Base-by-base conservation (phyloP, 2,329 filamentous ascomycete species). In the Arthrinium puccinioides region DNA sequence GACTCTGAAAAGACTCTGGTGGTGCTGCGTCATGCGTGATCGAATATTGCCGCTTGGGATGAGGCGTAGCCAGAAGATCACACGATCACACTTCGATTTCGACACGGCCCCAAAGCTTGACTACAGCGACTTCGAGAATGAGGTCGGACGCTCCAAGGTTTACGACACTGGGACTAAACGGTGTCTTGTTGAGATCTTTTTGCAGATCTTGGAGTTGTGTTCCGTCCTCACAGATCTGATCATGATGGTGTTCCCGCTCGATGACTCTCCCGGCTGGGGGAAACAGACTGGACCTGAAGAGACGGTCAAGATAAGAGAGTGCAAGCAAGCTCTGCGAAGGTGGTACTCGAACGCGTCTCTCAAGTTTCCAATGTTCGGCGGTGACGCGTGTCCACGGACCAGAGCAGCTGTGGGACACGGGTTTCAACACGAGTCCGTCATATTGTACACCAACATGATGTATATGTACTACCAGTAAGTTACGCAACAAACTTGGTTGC, bases 11-110 rank as follows among this genome's bases (percentile, higher is more conserved):
- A 58, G 70, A 2, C 51, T 76, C 7, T 74, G 70, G 70, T 75
- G 71, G 70, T 70, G 68, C 40, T 72, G 70, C 40, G 57, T 75
- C 27, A 57, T 74, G 5, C 66, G 72, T 9, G 71, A 74, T 47
- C 62, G 69, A 26, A 66, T 70, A 14, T 45, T 75, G 19, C 61
- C 64, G 4, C 56, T 76, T 8, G 64, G 69, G 4, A 60, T 74
- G 42, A 62, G 70, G n/a, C 61, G 69, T 9, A 62, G 62, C 27
- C 59, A 70, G n/a, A 69, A 73, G 41, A 64, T 74, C 38, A 67
- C 67, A 0, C 60, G 63, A 4, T 55, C 56, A 0, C 63, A 69
- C 40, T 69, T 72, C 41, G 61, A 70, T 41, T 60, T 67, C 30
- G 60, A 62, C 26, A 44, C 54, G 0, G 60, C 55, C 38, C 49